A percentile compares a stretch with the other conserved stretches of the same genome.
phyloP scores from a whole-genome alignment of 2,329 filamentous ascomycete genomes.

The Colletotrichum spaethianum region DNA sequence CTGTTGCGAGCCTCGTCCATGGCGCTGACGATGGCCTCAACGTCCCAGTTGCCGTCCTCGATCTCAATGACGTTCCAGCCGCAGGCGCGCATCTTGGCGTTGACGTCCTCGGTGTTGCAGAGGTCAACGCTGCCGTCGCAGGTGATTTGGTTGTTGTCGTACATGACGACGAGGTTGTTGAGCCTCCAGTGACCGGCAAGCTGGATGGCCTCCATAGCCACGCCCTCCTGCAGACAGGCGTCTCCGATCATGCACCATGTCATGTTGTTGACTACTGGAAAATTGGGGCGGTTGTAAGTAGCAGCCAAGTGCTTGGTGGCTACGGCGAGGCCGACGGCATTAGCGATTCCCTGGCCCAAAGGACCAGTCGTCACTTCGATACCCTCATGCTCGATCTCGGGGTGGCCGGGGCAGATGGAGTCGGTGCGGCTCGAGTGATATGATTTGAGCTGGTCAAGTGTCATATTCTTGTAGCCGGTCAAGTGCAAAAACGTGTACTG shows the following conservation, averaged over 20 bases:
- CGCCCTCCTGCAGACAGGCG: constrained; percentile 71
- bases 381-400: constrained; percentile 70
- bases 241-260: constrained; percentile 72
- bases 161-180: constrained; percentile 70
- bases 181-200: constrained; percentile 69
- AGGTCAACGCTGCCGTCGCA: constrained; percentile 70
- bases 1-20: constrained; percentile 59
- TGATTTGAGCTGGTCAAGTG: constrained; percentile 68
- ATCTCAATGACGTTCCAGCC: constrained; percentile 71
- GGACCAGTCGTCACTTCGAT: constrained; percentile 73
- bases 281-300: constrained; percentile 65
- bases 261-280: constrained; percentile 63
- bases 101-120: constrained; percentile 68
- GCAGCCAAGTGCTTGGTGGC: constrained; percentile 69
- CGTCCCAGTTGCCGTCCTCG: constrained; percentile 65
- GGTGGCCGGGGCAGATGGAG: constrained; percentile 68
- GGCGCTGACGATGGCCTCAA: constrained; percentile 60
- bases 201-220: constrained; percentile 69
- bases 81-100: constrained; percentile 69
- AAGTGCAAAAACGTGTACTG: constrained; percentile 69
- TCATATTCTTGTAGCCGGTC: constrained; percentile 68
- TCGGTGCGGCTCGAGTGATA: constrained; percentile 62
- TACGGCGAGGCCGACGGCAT: constrained; percentile 72
- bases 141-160: constrained; percentile 74
- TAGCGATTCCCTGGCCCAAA: constrained; percentile 72